Evolutionary conservation across 1,284 basidiomycete genomes (phyloP), one percentile per base, ranked within the genome.

Genomic region (Calocybe gambosa): DNA sequence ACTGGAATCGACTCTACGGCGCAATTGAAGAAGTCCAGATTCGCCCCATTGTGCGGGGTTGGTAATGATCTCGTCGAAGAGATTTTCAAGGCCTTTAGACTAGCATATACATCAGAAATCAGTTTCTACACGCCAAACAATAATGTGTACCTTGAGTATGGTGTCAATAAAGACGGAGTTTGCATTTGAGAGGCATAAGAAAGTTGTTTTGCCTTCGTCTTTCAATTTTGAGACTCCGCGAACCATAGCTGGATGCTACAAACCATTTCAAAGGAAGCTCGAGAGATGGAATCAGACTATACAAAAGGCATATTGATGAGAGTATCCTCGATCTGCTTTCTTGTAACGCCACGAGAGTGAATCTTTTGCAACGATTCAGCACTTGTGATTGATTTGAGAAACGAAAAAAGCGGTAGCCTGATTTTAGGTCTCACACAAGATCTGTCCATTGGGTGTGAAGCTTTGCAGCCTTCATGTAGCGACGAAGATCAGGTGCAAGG

Each of bases 191-290:
- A 99, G 77, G 59, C 93, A 91, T 57, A 97, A 75, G 67, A 97
- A 89, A 6, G 83, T 86, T 0, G 92, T 91, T 38, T 84, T 72
- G 5, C 75, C 59, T 18, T 75, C 70, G 1, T 73, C 68, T 62
- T 96, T 91, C 51, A 96, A 75, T 3, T 71, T 72, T 26, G 76
- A 80, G 10, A 97, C 84, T n/a, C 80, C 92, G 28, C 93, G 86
- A 51, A 84, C 78, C 92, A 98, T 97, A 2, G 92, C 95, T 3
- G 95, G 95, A 63, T 99, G 96, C 93, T 97, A 59, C 1, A n/a
- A 20, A 35, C 9, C n/a, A 23, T 40, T 18, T 29, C 42, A 21
- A 42, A 28, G 47, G 26, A n/a, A 28, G 42, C n/a, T 34, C 15
- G 13, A 4, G n/a, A 15, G 13, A 34, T 37, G 13, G 26, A 15